Evolutionary conservation across 371 early-diverging fungal genomes (phyloP).

Genomic region (Mortierella sp.): DNA sequence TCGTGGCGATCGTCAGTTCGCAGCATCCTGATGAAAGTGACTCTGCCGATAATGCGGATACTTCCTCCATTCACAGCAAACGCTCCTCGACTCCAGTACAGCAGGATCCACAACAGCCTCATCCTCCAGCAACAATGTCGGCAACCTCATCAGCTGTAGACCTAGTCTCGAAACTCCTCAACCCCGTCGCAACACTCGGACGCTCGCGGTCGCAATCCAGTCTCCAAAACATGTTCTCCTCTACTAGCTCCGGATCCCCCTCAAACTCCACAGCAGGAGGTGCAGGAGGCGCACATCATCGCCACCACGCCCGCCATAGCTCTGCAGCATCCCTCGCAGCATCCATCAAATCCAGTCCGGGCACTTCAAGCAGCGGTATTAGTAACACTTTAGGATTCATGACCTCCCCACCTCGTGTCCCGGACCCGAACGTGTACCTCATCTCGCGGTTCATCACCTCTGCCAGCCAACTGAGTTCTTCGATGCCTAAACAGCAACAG

Average conservation of each 20-base stretch:
- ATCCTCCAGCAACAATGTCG: background rate
- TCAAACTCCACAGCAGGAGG: background rate
- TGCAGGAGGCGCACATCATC: no score
- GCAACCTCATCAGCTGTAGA: slow-evolving; percentile 19
- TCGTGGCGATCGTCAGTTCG: slow-evolving; percentile 19
- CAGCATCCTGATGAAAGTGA: background rate
- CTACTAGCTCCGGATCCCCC: background rate
- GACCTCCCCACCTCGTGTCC: background rate
- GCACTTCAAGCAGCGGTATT: background rate
- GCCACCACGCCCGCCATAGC: slow-evolving; percentile 9
- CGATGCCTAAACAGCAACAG: slow-evolving; percentile 8
- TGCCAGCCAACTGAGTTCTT: slow-evolving; percentile 2
- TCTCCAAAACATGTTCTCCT: background rate
- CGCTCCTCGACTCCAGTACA: background rate
- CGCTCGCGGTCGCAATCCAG: slow-evolving; percentile 32
- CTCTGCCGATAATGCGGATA: background rate
- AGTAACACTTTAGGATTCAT: background rate
- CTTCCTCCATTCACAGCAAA: background rate
- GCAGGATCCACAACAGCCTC: background rate
- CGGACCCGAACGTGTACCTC: background rate
- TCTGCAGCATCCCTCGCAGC: background rate
- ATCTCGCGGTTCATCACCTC: background rate
- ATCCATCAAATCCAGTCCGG: background rate
- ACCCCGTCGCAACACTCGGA: slow-evolving; percentile 6
- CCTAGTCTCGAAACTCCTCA: slow-evolving; percentile 35